Conservation (phyloP, 768 basidiomycete species). For the Chlorophyllum brunneum region DNA sequence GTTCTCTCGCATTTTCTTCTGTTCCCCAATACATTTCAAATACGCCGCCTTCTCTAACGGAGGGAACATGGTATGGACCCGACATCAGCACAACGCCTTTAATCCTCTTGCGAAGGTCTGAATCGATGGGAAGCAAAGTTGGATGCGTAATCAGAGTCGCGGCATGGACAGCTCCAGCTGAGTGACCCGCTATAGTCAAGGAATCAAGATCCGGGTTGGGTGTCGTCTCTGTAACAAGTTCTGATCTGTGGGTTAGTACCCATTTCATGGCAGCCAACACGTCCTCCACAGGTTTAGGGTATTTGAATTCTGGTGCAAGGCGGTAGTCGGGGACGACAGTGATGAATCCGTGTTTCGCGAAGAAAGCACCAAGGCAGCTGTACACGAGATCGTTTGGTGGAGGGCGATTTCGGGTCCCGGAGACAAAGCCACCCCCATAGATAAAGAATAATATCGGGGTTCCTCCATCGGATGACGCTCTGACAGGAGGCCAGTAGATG, state of each 20-base stretch:
- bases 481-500: slow-evolving; percentile 53
- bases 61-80: slow-evolving; percentile 38
- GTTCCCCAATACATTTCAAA: slow-evolving; percentile 29
- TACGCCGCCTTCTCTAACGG: slow-evolving; percentile 24
- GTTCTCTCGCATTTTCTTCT: neutral
- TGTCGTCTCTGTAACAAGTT: slow-evolving; percentile 24
- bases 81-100: slow-evolving; percentile 44
- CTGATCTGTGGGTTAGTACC: slow-evolving; percentile 35
- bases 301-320: slow-evolving; percentile 52
- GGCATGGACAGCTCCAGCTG: slow-evolving; percentile 53
- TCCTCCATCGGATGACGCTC: slow-evolving; percentile 19
- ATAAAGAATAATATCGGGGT: slow-evolving; percentile 57
- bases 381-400: slow-evolving; percentile 49
- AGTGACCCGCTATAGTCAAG: slow-evolving; percentile 55
- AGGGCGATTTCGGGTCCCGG: slow-evolving; percentile 43
- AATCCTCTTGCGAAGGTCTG: slow-evolving; percentile 30
- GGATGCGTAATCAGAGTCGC: slow-evolving; percentile 40
- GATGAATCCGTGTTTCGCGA: slow-evolving; percentile 53
- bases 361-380: slow-evolving; percentile 57
- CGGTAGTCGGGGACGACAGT: slow-evolving; percentile 71
- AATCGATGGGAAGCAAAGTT: slow-evolving; percentile 26
- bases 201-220: slow-evolving; percentile 35
- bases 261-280: slow-evolving; percentile 57
- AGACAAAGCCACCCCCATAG: slow-evolving; percentile 64
- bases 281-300: slow-evolving; percentile 53